Conservation (phyloP, 164 flowering plant species). For the Aristolochia californica region DNA sequence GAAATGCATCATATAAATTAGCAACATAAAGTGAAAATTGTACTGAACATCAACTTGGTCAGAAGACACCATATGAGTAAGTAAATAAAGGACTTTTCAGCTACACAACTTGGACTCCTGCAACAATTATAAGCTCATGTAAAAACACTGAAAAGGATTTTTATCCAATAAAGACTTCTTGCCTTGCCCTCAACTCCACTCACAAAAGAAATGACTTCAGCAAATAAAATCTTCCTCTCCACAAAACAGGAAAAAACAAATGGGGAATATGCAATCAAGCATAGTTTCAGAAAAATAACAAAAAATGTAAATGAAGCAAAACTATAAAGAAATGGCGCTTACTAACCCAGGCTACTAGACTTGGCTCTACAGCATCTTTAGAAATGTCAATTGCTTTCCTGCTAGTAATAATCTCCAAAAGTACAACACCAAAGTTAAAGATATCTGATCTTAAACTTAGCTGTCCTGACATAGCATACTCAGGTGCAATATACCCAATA, state of each 20-base stretch:
- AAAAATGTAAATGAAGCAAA: background rate
- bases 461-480: constrained; percentile 2
- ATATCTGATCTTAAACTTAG: background rate
- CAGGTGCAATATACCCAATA: background rate
- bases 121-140: too few relatives aligned
- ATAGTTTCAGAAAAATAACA: background rate
- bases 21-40: background rate
- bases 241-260: background rate
- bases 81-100: too few relatives aligned
- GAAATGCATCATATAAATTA: background rate
- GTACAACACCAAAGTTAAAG: background rate
- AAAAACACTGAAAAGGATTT: too few relatives aligned
- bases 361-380: background rate
- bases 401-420: constrained; percentile 1
- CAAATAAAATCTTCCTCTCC: background rate
- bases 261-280: background rate
- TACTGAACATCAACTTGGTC: background rate
- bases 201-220: background rate
- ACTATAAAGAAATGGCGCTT: background rate
- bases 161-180: too few relatives aligned
- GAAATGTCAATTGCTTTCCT: background rate
- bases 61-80: too few relatives aligned
- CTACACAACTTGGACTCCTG: too few relatives aligned
- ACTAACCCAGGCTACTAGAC: background rate
- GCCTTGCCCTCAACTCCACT: too few relatives aligned